Conservation (phyloP, 169 alveolate species). For the Plasmodium vinckei region DNA sequence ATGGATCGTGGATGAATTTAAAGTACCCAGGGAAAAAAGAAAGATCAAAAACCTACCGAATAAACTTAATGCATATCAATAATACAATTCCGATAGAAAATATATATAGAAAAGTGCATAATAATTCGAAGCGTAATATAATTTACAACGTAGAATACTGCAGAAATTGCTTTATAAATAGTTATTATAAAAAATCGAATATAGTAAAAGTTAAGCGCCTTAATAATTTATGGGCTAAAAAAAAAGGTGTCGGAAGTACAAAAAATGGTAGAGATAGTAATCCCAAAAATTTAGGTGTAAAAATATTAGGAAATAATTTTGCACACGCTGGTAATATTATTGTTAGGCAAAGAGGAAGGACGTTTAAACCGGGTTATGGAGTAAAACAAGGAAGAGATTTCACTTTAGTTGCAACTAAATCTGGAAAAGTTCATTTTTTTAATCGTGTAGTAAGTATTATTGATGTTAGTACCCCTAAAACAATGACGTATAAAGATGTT, state of each 20-base stretch:
- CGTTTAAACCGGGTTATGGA: slow-evolving; percentile 90
- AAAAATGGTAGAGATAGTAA: slow-evolving; percentile 90
- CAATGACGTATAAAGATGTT: slow-evolving; percentile 76
- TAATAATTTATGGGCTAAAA: slow-evolving; percentile 82
- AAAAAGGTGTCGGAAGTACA: slow-evolving; percentile 91
- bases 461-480: slow-evolving; percentile 77
- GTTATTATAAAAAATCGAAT: background rate
- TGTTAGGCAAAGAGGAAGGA: slow-evolving; percentile 91
- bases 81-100: background rate
- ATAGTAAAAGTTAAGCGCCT: slow-evolving; percentile 24
- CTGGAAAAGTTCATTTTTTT: slow-evolving; percentile 82
- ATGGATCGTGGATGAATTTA: slow-evolving; percentile 16
- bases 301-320: slow-evolving; percentile 86
- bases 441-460: slow-evolving; percentile 81
- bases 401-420: slow-evolving; percentile 80
- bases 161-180: slow-evolving; percentile 26
- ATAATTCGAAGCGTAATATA: slow-evolving; percentile 13
- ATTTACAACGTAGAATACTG: slow-evolving; percentile 7
- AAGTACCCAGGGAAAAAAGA: slow-evolving; percentile 7
- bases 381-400: slow-evolving; percentile 82
- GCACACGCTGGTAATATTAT: slow-evolving; percentile 88
- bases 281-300: slow-evolving; percentile 89
- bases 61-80: slow-evolving; percentile 3
- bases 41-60: slow-evolving; percentile 1
- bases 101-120: background rate